Evolutionary conservation across 371 early-diverging fungal genomes (phyloP), one percentile per base, ranked within the genome.

Genomic region (Rhizopus sp.): DNA sequence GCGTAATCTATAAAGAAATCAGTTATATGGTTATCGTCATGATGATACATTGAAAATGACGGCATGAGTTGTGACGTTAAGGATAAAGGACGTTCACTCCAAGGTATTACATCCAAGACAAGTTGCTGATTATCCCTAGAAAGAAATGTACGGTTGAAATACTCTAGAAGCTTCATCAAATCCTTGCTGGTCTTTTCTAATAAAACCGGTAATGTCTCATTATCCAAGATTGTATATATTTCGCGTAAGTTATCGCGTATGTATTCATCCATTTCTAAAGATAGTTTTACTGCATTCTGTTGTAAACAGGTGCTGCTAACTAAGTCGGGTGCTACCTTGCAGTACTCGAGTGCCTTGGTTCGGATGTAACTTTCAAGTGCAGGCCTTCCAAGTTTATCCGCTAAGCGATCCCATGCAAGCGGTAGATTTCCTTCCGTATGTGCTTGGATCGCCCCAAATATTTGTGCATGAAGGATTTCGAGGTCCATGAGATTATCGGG

Each of bases 371-470:
- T n/a, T 44, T 68, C 73, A 15, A 76, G 48, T 16, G 73, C 68
- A 47, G 66, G 68, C 37, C 68, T 64, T 12, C 77, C 58, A 32
- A 72, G 57, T 34, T 58, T 63, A 23, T 66, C 70, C 46, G 70
- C 63, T 35, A 69, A 30, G 13, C 48, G 42, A 55, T 76, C 77
- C 77, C 77, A 76, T 35, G 64, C 71, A 7, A 66, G 41, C 9
- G 73, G 77, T 16, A 76, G 57, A 46, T 62, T 63, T 4, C 77
- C 71, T 48, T 70, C 66, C 3, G 72, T 76, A 45, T 73, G 73
- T 32, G 77, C 68, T 17, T 76, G 77, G 38, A 76, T 62, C 7
- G 77, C 77, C 10, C 71, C 73, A 53, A 64, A 65, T 29, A 76
- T 72, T 46, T 76, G 77, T 1, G 77, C 73, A 41, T 70, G 68